Evolutionary conservation across 768 basidiomycete genomes (phyloP).

Genomic region (Leucogyrophana mollusca): DNA sequence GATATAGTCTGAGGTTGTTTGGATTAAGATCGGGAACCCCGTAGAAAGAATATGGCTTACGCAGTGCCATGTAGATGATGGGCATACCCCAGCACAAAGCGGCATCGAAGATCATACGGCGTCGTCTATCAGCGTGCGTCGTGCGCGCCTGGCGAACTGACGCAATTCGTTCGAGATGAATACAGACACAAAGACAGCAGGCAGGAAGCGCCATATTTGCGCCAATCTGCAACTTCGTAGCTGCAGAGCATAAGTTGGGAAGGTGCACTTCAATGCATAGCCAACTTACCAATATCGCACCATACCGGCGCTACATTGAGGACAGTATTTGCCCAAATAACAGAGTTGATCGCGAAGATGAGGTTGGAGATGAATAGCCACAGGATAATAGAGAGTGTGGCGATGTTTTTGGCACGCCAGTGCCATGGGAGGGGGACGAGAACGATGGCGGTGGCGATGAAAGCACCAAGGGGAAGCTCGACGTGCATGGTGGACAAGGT

Average conservation of each 20-base stretch:
- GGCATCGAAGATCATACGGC: constrained; percentile 32
- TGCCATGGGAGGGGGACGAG: constrained; percentile 37
- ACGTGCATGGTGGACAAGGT: constrained; percentile 26
- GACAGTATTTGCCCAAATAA: constrained; percentile 45
- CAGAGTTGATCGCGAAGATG: constrained; percentile 49
- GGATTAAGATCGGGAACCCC: too few relatives aligned
- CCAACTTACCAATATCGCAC: constrained; percentile 11
- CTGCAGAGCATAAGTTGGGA: constrained; percentile 11
- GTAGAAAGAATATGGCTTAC: constrained; percentile 15
- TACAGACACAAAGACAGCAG: constrained; percentile 23
- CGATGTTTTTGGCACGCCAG: constrained; percentile 12
- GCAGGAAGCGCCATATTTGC: constrained; percentile 24
- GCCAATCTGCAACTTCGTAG: constrained; percentile 27
- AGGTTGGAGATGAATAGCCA: constrained; percentile 49
- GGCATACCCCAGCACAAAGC: constrained; percentile 42
- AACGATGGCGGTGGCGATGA: constrained; percentile 36
- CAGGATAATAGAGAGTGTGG: constrained; percentile 39
- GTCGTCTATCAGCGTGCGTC: constrained; percentile 18
- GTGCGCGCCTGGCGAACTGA: constrained; percentile 25
- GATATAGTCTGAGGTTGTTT: constrained; percentile 28
- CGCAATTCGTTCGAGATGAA: constrained; percentile 26
- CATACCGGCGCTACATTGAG: constrained; percentile 9
- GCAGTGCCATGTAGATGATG: constrained; percentile 38
- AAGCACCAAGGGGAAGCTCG: constrained; percentile 37
- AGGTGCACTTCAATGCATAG: background rate